A percentile compares a stretch with the other conserved stretches of the same genome.
phyloP scores from a whole-genome alignment of 495 filamentous ascomycete genomes.

The Opeltia flavorubescens region DNA sequence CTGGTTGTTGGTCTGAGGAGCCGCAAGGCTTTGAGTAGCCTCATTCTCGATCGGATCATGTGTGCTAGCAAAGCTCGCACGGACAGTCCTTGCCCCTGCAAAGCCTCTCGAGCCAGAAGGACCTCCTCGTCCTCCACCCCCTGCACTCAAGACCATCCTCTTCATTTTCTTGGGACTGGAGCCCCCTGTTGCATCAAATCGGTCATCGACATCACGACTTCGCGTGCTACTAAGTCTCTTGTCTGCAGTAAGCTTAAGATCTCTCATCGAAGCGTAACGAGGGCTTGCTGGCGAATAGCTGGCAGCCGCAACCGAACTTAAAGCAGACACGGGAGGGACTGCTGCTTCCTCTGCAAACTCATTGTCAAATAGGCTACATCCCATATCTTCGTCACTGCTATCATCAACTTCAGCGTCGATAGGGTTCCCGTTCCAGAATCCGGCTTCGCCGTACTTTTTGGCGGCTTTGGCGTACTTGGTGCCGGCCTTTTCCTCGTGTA shows the following conservation, averaged over 20 bases:
- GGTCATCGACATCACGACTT: no score
- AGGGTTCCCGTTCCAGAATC: background rate
- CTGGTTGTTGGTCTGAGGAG: background rate
- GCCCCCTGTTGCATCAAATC: constrained; percentile 13
- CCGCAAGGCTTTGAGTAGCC: background rate
- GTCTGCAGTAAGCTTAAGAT: background rate
- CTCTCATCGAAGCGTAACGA: background rate
- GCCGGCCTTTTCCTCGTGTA: constrained; percentile 1
- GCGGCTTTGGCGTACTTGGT: constrained; percentile 9
- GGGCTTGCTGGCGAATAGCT: no score
- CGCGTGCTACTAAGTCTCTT: background rate
- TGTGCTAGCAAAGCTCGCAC: constrained; percentile 2
- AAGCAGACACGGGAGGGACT: no score
- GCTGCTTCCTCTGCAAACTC: background rate
- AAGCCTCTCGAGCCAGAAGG: background rate
- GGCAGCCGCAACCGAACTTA: no score
- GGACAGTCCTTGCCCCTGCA: constrained; percentile 1
- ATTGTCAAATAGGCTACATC: constrained; percentile 1
- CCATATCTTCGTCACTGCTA: constrained; percentile 5
- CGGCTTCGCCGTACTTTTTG: constrained; percentile 10
- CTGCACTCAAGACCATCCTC: background rate
- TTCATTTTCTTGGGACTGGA: constrained; percentile 8
- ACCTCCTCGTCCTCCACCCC: background rate
- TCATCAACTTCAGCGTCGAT: background rate
- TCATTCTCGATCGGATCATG: background rate